A percentile compares a stretch with the other conserved stretches of the same genome.
These are phyloP conservation scores for Funneliformis mosseae DNA, from an alignment of 192 early-diverging fungal species.

Conservation along the genomic window DNA sequence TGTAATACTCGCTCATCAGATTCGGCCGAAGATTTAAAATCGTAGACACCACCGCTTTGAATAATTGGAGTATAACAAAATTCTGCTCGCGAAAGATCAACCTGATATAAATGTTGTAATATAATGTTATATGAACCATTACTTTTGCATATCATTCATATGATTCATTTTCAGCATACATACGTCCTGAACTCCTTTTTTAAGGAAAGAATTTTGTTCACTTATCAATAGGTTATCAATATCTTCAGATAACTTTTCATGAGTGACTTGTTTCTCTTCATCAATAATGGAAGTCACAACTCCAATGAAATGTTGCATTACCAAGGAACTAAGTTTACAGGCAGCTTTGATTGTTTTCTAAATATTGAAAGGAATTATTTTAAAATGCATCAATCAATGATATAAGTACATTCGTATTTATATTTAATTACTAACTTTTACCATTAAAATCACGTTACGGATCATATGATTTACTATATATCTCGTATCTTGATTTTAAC, in stretches of 20 bases:
- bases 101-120: slow-evolving; percentile 34
- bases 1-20: slow-evolving; percentile 78
- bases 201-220: slow-evolving; percentile 59
- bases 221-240: slow-evolving; percentile 68
- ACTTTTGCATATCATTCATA: neutral
- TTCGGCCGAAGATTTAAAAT: slow-evolving; percentile 77
- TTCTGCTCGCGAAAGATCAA: slow-evolving; percentile 72
- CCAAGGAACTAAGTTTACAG: slow-evolving; percentile 64
- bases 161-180: neutral
- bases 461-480: too few species aligned
- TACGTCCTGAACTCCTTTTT: slow-evolving; percentile 70
- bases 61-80: slow-evolving; percentile 94
- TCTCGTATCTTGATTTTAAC: too few species aligned
- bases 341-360: slow-evolving; percentile 76
- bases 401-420: too few species aligned
- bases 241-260: slow-evolving; percentile 75
- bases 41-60: slow-evolving; percentile 94
- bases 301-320: slow-evolving; percentile 86
- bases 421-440: too few species aligned
- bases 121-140: slow-evolving; percentile 12
- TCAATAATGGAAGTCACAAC: slow-evolving; percentile 89
- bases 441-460: too few species aligned
- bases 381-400: too few species aligned
- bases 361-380: neutral
- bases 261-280: slow-evolving; percentile 81